Evolutionary conservation across 345 rosid genomes (phyloP), one percentile per base, ranked within the genome.

Genomic region (Aquilaria malaccensis): DNA sequence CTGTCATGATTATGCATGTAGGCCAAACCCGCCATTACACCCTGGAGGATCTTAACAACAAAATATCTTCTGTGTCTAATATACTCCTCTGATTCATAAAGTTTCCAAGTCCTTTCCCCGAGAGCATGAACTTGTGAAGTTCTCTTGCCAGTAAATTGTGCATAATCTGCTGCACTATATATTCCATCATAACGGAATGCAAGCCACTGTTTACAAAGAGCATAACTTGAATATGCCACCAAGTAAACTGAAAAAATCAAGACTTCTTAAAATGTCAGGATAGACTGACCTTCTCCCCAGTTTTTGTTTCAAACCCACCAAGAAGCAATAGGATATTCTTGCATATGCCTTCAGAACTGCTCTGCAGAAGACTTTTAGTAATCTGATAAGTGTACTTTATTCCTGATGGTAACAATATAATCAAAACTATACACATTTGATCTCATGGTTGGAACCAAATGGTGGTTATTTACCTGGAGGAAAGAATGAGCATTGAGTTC

Each of bases 261-360:
- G 45, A 71, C 49, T 29, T 68, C 37, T 13, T 56, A 55, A 53
- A 62, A 56, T 76, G 30, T 56, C 63, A 30, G 14, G 58, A 63
- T 53, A 55, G 56, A 67, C 80, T 68, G 62, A 89, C 95, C 94
- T 92, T 95, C 76, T 92, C 97, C 64, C 95, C 97, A 45, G 86
- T 81, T 74, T 77, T 77, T 48, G 94, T 89, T 85, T 89, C 97
- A 76, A 92, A 92, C 33, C 96, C 97, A 64, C 98, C 97, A 56
- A 89, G 73, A 61, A 92, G 94, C 52, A 80, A 14, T 51, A 82
- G 67, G 14, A 92, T 85, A 81, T 81, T 89, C 75, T 76, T 79
- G 65, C 85, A 81, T 47, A 77, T 65, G 61, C 76, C 85, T 63
- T 74, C 67, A 54, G 83, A 56, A 68, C 76, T 77, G 80, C 87